These are phyloP conservation scores for Rhodotorula sp. DNA, from an alignment of 1,284 basidiomycete species.

Conservation along the genomic window DNA sequence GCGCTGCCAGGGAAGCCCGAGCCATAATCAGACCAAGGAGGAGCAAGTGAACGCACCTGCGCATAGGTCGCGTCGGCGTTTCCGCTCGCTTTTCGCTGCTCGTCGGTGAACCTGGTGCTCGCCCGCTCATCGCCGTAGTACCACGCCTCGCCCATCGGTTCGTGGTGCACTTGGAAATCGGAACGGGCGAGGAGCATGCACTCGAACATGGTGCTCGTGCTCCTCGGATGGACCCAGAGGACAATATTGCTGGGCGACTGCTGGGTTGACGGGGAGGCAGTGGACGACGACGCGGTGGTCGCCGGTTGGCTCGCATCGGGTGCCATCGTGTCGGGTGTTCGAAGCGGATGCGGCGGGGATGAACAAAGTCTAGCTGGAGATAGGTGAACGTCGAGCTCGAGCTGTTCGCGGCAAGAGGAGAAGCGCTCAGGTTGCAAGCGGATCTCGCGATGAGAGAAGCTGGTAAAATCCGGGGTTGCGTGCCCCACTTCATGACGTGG, in stretches of 20 bases:
- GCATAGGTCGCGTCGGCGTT: constrained; percentile 36
- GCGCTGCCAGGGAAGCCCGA: not conserved
- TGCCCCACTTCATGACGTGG: too few species aligned
- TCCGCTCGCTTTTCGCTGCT: constrained; percentile 30
- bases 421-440: too few species aligned
- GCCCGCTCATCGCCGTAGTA: constrained; percentile 40
- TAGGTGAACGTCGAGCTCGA: not conserved
- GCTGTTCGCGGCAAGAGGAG: too few species aligned
- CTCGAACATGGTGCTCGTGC: constrained; percentile 42
- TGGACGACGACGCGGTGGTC: not conserved
- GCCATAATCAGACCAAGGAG: too few species aligned
- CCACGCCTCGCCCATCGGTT: constrained; percentile 39
- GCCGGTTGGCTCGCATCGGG: not conserved
- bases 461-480: too few species aligned
- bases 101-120: constrained; percentile 31
- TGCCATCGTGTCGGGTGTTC: not conserved
- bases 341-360: not conserved
- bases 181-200: constrained; percentile 30
- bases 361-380: not conserved
- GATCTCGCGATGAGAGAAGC: too few species aligned
- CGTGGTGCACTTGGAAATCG: constrained; percentile 38
- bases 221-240: constrained; percentile 28
- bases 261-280: not conserved
- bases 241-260: constrained; percentile 10
- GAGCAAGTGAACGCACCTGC: constrained; percentile 32